Base-by-base conservation (phyloP, 352 stramenopile species). In the Globisporangium lucens region DNA sequence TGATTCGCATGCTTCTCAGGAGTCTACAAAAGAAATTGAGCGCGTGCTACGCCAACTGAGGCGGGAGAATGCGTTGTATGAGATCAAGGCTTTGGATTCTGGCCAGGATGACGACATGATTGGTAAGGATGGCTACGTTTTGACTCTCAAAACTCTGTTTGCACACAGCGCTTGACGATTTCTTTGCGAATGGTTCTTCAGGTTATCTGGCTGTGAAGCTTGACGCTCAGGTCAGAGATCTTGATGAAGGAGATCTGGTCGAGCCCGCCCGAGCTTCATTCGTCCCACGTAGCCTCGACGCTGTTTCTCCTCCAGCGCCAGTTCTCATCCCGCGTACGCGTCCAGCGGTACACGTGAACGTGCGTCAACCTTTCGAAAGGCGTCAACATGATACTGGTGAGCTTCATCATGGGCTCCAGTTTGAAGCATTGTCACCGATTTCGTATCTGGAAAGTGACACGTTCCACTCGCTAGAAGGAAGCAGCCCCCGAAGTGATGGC, bases 121-220 rank as follows among this genome's bases (percentile, higher is more conserved):
- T 13, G 68, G 66, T 66, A 52, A 69, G 29, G 27, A 72, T 9
- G 5, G 6, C 4, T 51, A 49, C 6, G 4, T n/a, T 8, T 49
- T 20, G 41, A n/a, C 6, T n/a, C 41, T 22, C 20, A 22, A 15
- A n/a, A n/a, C 15, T 47, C 41, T 20, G 41, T 24, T 12, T 24
- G 15, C 22, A 4, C 43, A 51, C 15, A 51, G 4, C 8, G 43
- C 43, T 51, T 51, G 43, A 51, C 43, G 43, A 24, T 51, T 49
- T 65, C 68, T 53, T 62, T 13, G 43, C 12, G 4, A 35, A n/a
- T 33, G 6, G 7, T 24, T 10, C 0, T 1, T 36, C 20, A 65
- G 78, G 69, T 0, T 82, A 82, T 51, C 56, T 84, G 51, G 64
- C 69, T 17, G 66, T 81, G 53, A 73, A 35, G 55, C 72, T 77